Evolutionary conservation across 2,329 filamentous ascomycete species (phyloP).

Genomic region (Neopestalotiopsis sp.): DNA sequence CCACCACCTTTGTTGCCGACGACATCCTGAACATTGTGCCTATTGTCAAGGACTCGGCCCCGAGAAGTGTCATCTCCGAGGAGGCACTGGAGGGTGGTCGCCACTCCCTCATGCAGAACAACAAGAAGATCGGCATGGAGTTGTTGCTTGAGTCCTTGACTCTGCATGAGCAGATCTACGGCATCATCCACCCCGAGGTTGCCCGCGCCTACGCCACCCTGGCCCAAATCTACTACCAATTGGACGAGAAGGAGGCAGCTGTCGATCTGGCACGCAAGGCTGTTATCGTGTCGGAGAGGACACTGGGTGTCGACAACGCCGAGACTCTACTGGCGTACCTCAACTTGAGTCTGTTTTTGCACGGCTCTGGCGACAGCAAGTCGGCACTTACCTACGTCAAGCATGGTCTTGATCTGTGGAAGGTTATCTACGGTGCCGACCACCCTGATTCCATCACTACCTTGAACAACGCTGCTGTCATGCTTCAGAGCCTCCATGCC

Average conservation of each 20-base stretch:
- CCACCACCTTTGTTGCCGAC: slow-evolving; percentile 75
- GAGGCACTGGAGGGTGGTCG: slow-evolving; percentile 95
- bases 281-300: slow-evolving; percentile 93
- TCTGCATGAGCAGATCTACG: slow-evolving; percentile 97
- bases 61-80: slow-evolving; percentile 88
- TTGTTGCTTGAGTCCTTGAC: slow-evolving; percentile 94
- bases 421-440: slow-evolving; percentile 90
- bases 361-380: slow-evolving; percentile 89
- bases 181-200: slow-evolving; percentile 94
- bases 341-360: slow-evolving; percentile 92
- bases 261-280: slow-evolving; percentile 96
- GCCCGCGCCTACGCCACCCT: slow-evolving; percentile 93
- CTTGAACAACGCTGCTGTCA: slow-evolving; percentile 97
- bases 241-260: slow-evolving; percentile 96
- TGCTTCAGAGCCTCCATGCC: slow-evolving; percentile 94
- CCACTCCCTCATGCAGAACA: slow-evolving; percentile 93
- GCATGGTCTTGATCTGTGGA: slow-evolving; percentile 94
- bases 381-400: slow-evolving; percentile 86
- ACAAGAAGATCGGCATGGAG: slow-evolving; percentile 95
- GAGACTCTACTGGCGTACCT: slow-evolving; percentile 96
- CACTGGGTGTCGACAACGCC: slow-evolving; percentile 88
- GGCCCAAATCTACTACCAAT: slow-evolving; percentile 94
- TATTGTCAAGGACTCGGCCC: slow-evolving; percentile 90
- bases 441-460: slow-evolving; percentile 99
- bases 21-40: slow-evolving; percentile 94